Conservation (phyloP, 2,329 filamentous ascomycete species). For the Cladosporium cucumerinum region DNA sequence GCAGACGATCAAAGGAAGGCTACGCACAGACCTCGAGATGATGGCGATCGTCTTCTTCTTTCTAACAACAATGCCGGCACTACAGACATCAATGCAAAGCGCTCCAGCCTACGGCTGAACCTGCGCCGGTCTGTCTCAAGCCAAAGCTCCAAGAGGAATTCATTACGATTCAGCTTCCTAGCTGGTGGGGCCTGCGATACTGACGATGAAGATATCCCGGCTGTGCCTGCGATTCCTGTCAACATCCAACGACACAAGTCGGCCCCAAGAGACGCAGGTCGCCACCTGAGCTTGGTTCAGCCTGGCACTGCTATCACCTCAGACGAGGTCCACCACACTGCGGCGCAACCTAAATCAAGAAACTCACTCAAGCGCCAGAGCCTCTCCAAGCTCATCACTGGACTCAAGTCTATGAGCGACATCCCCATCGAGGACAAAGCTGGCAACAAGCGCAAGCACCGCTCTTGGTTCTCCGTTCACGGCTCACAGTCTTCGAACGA, state of each 20-base stretch:
- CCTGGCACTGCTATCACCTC: slow-evolving; percentile 10
- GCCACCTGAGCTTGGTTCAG: background rate
- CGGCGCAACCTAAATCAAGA: background rate
- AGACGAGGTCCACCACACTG: background rate
- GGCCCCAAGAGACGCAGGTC: background rate
- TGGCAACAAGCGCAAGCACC: slow-evolving; percentile 13
- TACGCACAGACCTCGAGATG: background rate
- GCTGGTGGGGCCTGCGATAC: background rate
- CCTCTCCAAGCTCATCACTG: slow-evolving; percentile 5
- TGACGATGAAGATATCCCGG: slow-evolving; percentile 6
- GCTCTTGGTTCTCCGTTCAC: slow-evolving; percentile 15
- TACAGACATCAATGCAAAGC: slow-evolving; percentile 4
- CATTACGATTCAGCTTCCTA: slow-evolving; percentile 10
- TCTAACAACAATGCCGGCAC: background rate
- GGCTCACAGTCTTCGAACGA: background rate
- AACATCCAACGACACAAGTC: slow-evolving; percentile 5
- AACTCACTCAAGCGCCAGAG: slow-evolving; percentile 8
- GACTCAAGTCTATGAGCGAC: background rate
- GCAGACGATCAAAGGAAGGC: background rate
- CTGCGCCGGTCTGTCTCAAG: background rate
- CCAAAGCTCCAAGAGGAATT: slow-evolving; percentile 12
- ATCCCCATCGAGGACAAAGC: background rate
- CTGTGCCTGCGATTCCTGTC: slow-evolving; percentile 1
- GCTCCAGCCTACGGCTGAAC: background rate
- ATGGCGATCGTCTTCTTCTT: background rate